Evolutionary conservation across 768 basidiomycete genomes (phyloP).

Genomic region (Arthromyces matolae): DNA sequence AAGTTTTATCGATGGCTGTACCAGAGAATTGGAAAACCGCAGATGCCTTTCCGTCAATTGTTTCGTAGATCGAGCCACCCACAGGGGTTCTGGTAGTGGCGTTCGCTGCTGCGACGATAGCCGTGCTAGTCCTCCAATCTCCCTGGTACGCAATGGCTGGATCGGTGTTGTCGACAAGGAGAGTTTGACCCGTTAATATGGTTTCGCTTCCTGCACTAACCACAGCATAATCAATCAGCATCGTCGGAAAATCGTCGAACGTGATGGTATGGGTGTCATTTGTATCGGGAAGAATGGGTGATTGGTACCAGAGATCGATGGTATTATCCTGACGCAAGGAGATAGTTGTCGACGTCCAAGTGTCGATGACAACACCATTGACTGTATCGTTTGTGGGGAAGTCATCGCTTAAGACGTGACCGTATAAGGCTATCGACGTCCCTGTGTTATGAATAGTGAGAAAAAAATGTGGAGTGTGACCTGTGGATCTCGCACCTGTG

Average conservation of each 20-base stretch:
- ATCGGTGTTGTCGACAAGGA: slow-evolving; percentile 1
- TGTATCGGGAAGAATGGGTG: not conserved
- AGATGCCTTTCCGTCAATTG: not conserved
- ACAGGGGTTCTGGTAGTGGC: not conserved
- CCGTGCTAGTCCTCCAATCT: not conserved
- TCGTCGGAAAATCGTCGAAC: not conserved
- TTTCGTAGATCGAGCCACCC: not conserved
- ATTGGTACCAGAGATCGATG: not conserved
- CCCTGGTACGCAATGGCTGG: not conserved
- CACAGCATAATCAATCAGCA: slow-evolving; percentile 2
- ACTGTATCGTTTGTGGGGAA: not conserved
- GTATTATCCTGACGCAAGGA: not conserved
- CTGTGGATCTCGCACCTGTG: not conserved
- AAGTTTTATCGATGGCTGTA: not conserved
- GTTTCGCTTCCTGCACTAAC: not conserved
- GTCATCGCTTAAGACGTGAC: not conserved
- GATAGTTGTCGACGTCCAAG: not conserved
- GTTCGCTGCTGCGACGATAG: not conserved
- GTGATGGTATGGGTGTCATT: not conserved
- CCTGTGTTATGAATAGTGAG: not conserved
- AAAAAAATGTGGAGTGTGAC: not conserved
- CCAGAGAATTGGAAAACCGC: not conserved
- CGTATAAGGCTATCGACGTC: not conserved
- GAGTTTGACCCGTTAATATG: not conserved
- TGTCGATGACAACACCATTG: not conserved